Conservation (phyloP, 768 basidiomycete species). For the Cystofilobasidium macerans region DNA sequence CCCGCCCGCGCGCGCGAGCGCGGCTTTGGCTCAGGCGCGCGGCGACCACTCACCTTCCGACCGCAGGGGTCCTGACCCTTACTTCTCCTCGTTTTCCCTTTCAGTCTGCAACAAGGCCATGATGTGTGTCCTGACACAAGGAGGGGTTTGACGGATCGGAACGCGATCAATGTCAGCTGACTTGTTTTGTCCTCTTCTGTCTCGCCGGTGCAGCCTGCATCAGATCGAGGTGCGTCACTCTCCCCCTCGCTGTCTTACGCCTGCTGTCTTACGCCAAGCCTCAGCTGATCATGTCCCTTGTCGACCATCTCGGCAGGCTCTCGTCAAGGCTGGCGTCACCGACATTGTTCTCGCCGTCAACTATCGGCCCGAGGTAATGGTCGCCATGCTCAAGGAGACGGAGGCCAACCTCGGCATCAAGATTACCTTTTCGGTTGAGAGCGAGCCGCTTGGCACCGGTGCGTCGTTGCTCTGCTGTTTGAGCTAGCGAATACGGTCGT, state of each 20-base stretch:
- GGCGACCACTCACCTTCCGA: too few relatives aligned
- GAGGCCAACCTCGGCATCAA: slow-evolving; percentile 44
- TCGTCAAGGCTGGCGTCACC: slow-evolving; percentile 45
- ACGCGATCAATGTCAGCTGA: too few relatives aligned
- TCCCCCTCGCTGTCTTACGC: not conserved
- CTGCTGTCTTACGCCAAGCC: not conserved
- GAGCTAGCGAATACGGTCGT: not conserved
- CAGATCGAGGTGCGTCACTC: slow-evolving; percentile 38
- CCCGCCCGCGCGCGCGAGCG: too few relatives aligned
- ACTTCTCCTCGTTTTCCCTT: not conserved
- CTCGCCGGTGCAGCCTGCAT: slow-evolving; percentile 36
- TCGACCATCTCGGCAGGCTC: slow-evolving; percentile 34
- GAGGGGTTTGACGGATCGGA: too few relatives aligned
- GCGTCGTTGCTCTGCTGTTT: slow-evolving; percentile 23
- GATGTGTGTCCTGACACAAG: slow-evolving; percentile 38
- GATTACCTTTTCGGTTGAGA: slow-evolving; percentile 45
- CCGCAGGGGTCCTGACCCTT: not conserved
- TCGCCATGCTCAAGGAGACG: slow-evolving; percentile 42
- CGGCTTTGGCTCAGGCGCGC: not conserved
- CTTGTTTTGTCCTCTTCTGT: not conserved
- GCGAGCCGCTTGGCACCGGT: slow-evolving; percentile 45
- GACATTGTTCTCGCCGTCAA: slow-evolving; percentile 46
- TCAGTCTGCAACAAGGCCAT: slow-evolving; percentile 35
- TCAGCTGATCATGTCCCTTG: too few relatives aligned
- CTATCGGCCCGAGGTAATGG: slow-evolving; percentile 45